These are phyloP conservation scores for Effrenium voratum DNA, from an alignment of 73 alveolate species.

Conservation along the genomic window DNA sequence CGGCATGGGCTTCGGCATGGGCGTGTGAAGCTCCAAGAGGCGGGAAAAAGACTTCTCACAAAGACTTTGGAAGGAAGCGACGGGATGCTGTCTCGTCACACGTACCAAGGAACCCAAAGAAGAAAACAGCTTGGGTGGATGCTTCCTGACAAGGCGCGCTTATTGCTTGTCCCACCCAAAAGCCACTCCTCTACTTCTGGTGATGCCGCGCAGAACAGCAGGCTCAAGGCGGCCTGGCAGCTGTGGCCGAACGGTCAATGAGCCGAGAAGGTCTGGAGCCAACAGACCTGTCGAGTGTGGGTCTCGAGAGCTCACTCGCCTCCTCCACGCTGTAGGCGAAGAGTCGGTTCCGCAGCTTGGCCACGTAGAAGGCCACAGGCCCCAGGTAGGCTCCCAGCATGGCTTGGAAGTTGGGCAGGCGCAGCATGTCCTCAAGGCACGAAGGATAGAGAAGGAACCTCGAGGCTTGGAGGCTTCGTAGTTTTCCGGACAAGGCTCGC, in stretches of 20 bases:
- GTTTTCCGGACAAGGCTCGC: background rate
- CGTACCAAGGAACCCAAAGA: too few relatives aligned
- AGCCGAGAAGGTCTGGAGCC: background rate
- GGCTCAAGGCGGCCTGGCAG: slow-evolving; percentile 42
- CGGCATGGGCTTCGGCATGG: too few relatives aligned
- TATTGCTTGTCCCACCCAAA: background rate
- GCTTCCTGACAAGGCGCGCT: too few relatives aligned
- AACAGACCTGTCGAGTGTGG: background rate
- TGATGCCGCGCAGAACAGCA: slow-evolving; percentile 68
- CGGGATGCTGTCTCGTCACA: too few relatives aligned
- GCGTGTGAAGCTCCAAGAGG: too few relatives aligned
- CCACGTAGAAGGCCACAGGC: background rate
- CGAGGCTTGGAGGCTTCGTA: too few relatives aligned
- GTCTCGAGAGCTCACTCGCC: background rate
- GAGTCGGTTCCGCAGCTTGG: slow-evolving; percentile 62
- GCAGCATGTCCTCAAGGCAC: slow-evolving; percentile 29
- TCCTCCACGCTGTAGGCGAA: slow-evolving; percentile 81
- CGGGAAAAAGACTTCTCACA: too few relatives aligned
- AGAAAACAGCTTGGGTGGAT: too few relatives aligned
- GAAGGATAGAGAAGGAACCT: background rate
- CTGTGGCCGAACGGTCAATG: background rate
- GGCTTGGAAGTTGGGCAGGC: slow-evolving; percentile 56
- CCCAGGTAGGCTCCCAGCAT: slow-evolving; percentile 63
- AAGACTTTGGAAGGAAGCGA: too few relatives aligned
- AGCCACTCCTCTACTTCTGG: slow-evolving; percentile 36